Evolutionary conservation across 768 basidiomycete genomes (phyloP), one percentile per base, ranked within the genome.

Genomic region (Leucosporidium scottii): DNA sequence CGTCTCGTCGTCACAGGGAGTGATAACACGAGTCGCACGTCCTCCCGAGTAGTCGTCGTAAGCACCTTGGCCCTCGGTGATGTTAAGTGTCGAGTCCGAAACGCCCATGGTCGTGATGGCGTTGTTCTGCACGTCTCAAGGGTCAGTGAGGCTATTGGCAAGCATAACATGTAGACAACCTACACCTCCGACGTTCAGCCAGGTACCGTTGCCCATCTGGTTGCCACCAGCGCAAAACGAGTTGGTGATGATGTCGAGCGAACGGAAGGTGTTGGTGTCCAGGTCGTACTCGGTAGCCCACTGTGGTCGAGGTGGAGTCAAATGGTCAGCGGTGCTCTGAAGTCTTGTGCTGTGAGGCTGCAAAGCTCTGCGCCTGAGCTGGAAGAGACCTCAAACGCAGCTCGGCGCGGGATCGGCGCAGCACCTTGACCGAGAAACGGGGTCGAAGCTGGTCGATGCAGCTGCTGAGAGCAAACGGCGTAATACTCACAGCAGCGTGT

Each of bases 201-300:
- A 76, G 4, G 21, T 39, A 3, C 75, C 75, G 61, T 75, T 73
- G 10, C 71, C 72, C 13, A 75, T 60, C 9, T 62, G 28, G 48
- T 50, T 61, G 28, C 48, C 48, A n/a, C 47, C 48, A 7, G 67
- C 21, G 61, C 68, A 53, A 53, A 74, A 74, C 25, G 69, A 44
- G 79, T 93, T 92, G 20, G 88, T 88, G 54, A 84, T 70, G 39
- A 86, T 82, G 74, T 92, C 87, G 86, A 90, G 86, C 1, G 88
- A 73, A 20, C 87, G 83, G 64, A 84, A 86, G 2, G 74, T 73
- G 73, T 86, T 85, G 4, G 81, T 80, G 27, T 78, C 79, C 28
- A 87, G 76, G 13, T 84, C 80, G 79, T 85, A 90, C 78, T 83
- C 83, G 75, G 75, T 74, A 17, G 78, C 80, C 80, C 80, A 80